phyloP scores from a whole-genome alignment of 352 stramenopile genomes.

The Phytophthora tentaculata region DNA sequence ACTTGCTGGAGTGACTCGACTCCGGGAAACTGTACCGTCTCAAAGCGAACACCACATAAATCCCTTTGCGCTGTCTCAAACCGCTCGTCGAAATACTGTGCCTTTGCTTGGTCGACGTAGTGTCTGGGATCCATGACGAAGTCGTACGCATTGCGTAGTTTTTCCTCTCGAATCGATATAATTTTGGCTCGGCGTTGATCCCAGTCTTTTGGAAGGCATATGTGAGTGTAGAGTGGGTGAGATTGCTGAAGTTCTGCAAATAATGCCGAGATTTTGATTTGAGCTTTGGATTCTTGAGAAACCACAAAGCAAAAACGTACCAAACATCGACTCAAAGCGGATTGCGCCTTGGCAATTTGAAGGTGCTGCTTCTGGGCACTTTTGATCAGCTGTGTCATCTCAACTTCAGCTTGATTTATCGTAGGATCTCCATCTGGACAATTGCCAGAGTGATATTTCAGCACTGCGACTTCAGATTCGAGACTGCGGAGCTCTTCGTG shows the following conservation, averaged over 20 bases:
- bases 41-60: slow-evolving; percentile 32
- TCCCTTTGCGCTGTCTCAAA: slow-evolving; percentile 34
- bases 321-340: slow-evolving; percentile 12
- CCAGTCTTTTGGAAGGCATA: slow-evolving; percentile 28
- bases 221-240: slow-evolving; percentile 27
- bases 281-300: background rate
- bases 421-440: background rate
- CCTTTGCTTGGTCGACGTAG: slow-evolving; percentile 21
- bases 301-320: slow-evolving; percentile 2
- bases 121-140: slow-evolving; percentile 30
- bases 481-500: slow-evolving; percentile 7
- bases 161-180: slow-evolving; percentile 12
- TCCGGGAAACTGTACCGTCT: slow-evolving; percentile 36
- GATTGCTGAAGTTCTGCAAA: slow-evolving; percentile 18
- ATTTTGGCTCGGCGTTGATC: slow-evolving; percentile 17
- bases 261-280: background rate
- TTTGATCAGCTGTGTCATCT: slow-evolving; percentile 6
- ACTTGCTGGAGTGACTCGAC: slow-evolving; percentile 38
- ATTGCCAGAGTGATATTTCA: slow-evolving; percentile 13
- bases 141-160: slow-evolving; percentile 26
- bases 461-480: slow-evolving; percentile 20
- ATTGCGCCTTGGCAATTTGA: slow-evolving; percentile 22
- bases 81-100: slow-evolving; percentile 27
- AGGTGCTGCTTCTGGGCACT: slow-evolving; percentile 5
- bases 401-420: slow-evolving; percentile 3